Percentiles rank a stretch among this genome's conserved stretches.
phyloP scores from a whole-genome alignment of 2,329 filamentous ascomycete genomes.

The Endothia cerciana region DNA sequence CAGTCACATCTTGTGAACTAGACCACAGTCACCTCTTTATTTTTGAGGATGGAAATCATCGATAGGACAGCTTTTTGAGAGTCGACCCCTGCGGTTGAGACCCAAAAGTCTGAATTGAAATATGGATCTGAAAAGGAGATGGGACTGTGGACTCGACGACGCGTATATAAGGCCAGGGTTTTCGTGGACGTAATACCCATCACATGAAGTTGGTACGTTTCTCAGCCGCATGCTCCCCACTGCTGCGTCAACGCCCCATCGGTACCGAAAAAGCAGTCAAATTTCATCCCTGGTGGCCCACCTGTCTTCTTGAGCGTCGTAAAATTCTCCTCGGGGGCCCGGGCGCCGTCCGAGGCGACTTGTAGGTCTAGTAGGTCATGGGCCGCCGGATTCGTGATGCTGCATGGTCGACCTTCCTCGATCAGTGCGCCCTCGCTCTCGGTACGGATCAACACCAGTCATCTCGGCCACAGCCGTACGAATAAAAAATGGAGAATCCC shows the following conservation, averaged over 20 bases:
- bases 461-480: neutral
- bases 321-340: conserved; percentile 9
- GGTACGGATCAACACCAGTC: neutral
- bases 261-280: conserved; percentile 13
- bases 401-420: neutral
- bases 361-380: neutral
- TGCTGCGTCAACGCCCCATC: conserved; percentile 1
- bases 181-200: neutral
- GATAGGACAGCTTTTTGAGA: conserved; percentile 4
- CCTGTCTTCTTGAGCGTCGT: conserved; percentile 1
- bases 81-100: neutral
- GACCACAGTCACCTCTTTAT: neutral
- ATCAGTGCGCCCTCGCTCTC: neutral
- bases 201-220: conserved; percentile 3
- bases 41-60: neutral
- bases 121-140: neutral
- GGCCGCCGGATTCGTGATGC: neutral
- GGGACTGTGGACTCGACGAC: neutral
- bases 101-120: neutral
- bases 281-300: conserved; percentile 11
- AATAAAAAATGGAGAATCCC: conserved; percentile 3
- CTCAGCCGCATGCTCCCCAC: conserved; percentile 13
- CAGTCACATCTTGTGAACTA: conserved; percentile 10
- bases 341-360: conserved; percentile 1
- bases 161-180: neutral